Conservation (phyloP, 371 early-diverging fungal genomes). For the Mucor lusitanicus region DNA sequence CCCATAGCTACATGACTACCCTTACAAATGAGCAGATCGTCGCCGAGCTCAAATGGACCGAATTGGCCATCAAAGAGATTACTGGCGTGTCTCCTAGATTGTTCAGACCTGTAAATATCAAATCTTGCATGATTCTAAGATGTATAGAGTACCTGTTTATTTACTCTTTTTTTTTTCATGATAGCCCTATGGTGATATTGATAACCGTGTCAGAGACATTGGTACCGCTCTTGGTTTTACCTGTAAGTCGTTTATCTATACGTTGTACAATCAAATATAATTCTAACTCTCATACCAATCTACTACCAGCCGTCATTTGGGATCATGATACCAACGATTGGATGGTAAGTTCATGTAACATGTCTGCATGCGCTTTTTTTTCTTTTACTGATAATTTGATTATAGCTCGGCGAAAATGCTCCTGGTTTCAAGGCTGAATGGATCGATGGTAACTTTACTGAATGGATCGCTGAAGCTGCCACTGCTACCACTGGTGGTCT, state of each 20-base stretch:
- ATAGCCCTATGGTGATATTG: constrained; percentile 71
- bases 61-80: constrained; percentile 62
- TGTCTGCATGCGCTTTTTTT: background rate
- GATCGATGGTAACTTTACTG: constrained; percentile 50
- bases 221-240: constrained; percentile 59
- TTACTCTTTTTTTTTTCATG: constrained; percentile 5
- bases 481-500: constrained; percentile 54
- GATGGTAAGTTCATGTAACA: constrained; percentile 25
- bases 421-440: constrained; percentile 34
- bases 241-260: constrained; percentile 20
- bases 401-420: constrained; percentile 28
- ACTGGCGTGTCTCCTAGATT: constrained; percentile 56
- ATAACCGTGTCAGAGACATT: constrained; percentile 67
- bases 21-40: constrained; percentile 66
- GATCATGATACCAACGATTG: constrained; percentile 52
- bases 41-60: constrained; percentile 74
- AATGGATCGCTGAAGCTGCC: constrained; percentile 49
- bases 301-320: constrained; percentile 46
- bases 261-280: background rate
- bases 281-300: background rate
- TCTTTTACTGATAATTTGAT: background rate
- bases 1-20: constrained; percentile 66
- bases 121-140: constrained; percentile 1
- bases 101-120: constrained; percentile 46
- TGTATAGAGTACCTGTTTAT: background rate